A percentile compares a stretch with the other conserved stretches of the same genome.
Conservation (phyloP, 2,329 filamentous ascomycete genomes). For the Alternaria angustiovoidea region DNA sequence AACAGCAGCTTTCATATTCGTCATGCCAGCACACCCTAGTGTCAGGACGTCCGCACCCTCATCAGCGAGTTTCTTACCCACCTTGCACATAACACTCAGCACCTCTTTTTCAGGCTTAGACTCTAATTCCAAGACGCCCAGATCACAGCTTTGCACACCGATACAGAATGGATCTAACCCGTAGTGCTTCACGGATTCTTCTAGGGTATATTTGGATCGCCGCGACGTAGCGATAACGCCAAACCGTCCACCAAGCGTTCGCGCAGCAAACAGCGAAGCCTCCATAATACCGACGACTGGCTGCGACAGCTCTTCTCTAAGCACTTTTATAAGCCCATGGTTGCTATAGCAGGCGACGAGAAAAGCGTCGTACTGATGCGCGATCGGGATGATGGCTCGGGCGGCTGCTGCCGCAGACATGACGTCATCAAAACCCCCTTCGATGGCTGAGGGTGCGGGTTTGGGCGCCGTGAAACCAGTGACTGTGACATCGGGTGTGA, state of each 20-base stretch:
- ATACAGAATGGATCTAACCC: slow-evolving; percentile 25
- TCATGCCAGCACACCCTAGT: slow-evolving; percentile 61
- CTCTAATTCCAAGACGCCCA: slow-evolving; percentile 58
- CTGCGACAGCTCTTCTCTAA: slow-evolving; percentile 56
- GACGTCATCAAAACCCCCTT: slow-evolving; percentile 60
- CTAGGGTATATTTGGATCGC: neutral
- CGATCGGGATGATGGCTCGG: slow-evolving; percentile 55
- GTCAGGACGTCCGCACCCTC: slow-evolving; percentile 55
- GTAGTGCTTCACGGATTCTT: neutral
- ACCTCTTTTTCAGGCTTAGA: slow-evolving; percentile 51
- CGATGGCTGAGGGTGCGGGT: slow-evolving; percentile 60
- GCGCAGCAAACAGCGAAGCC: slow-evolving; percentile 58
- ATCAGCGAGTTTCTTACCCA: slow-evolving; percentile 44
- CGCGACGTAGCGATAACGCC: neutral
- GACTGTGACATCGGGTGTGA: slow-evolving; percentile 53
- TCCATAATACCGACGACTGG: slow-evolving; percentile 63
- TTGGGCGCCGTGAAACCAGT: slow-evolving; percentile 61
- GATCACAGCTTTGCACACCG: slow-evolving; percentile 53
- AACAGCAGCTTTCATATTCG: slow-evolving; percentile 56
- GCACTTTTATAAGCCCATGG: slow-evolving; percentile 57
- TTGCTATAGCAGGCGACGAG: slow-evolving; percentile 61
- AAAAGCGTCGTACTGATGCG: slow-evolving; percentile 56
- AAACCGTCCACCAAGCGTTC: slow-evolving; percentile 57
- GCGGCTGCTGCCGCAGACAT: slow-evolving; percentile 60
- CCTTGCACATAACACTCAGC: slow-evolving; percentile 47